phyloP scores from a whole-genome alignment of 192 early-diverging fungal species.

The Diversispora eburnea region DNA sequence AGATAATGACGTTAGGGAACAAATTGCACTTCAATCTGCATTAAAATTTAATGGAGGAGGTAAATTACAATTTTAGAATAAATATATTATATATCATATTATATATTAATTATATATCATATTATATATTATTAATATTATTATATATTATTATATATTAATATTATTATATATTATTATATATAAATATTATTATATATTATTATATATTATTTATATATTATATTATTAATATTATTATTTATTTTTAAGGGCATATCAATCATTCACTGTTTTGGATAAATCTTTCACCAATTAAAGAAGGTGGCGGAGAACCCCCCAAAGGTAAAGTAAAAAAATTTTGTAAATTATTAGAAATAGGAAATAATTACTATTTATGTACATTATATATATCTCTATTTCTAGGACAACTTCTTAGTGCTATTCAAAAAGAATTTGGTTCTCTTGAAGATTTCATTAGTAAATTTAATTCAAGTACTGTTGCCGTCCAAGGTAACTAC shows the following conservation, averaged over 20 bases:
- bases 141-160: conserved; percentile 4
- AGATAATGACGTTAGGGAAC: conserved; percentile 64
- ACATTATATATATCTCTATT: conserved; percentile 19
- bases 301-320: conserved; percentile 74
- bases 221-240: neutral
- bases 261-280: conserved; percentile 95
- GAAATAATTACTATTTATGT: neutral
- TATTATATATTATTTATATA: too few relatives aligned
- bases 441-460: conserved; percentile 73
- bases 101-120: too few relatives aligned
- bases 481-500: conserved; percentile 69
- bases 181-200: too few relatives aligned
- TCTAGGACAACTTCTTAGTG: conserved; percentile 57
- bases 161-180: neutral
- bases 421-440: conserved; percentile 81
- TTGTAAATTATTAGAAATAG: neutral
- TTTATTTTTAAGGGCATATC: conserved; percentile 56
- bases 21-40: conserved; percentile 74
- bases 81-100: too few relatives aligned
- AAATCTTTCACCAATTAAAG: conserved; percentile 79
- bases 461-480: conserved; percentile 76
- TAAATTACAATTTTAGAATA: conserved; percentile 31
- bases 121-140: too few relatives aligned
- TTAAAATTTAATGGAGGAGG: conserved; percentile 94
- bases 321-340: conserved; percentile 46